Conservation (phyloP, 2,329 filamentous ascomycete species). For the Eutypella sp. region DNA sequence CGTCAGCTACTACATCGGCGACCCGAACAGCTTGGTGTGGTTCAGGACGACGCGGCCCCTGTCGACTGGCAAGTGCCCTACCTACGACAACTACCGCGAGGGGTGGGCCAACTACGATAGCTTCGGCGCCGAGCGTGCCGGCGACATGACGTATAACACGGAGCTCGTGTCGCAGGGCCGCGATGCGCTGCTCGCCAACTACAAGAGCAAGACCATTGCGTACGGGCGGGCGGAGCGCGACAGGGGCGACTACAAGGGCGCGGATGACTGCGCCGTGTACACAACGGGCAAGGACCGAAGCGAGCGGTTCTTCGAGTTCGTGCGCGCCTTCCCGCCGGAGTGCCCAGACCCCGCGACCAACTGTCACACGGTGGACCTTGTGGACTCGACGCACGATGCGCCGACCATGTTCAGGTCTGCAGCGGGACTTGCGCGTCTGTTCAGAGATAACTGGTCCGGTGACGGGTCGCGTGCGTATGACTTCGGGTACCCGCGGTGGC, state of each 20-base stretch:
- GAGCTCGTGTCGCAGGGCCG: constrained; percentile 1
- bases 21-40: constrained; percentile 10
- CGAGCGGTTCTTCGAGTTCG: constrained; percentile 11
- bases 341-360: constrained; percentile 1
- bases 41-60: constrained; percentile 4
- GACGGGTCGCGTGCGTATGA: constrained; percentile 3
- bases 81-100: constrained; percentile 8
- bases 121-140: constrained; percentile 1
- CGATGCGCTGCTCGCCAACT: constrained; percentile 7
- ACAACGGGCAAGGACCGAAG: constrained; percentile 6
- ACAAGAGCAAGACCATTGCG: constrained; percentile 5
- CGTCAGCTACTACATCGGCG: constrained; percentile 9
- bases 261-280: constrained; percentile 4
- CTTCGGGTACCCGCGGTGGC: constrained; percentile 6
- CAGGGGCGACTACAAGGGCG: constrained; percentile 5
- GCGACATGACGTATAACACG: constrained; percentile 6
- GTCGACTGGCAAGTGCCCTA: constrained; percentile 2
- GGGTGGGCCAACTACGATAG: constrained; percentile 6
- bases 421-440: constrained; percentile 8
- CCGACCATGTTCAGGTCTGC: constrained; percentile 5
- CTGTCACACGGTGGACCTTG: constrained; percentile 8
- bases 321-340: constrained; percentile 3
- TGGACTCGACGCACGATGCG: constrained; percentile 8
- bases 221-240: constrained; percentile 5
- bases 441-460: constrained; percentile 10